Conservation (phyloP, 1,284 basidiomycete genomes). For the Earliella scabrosa region DNA sequence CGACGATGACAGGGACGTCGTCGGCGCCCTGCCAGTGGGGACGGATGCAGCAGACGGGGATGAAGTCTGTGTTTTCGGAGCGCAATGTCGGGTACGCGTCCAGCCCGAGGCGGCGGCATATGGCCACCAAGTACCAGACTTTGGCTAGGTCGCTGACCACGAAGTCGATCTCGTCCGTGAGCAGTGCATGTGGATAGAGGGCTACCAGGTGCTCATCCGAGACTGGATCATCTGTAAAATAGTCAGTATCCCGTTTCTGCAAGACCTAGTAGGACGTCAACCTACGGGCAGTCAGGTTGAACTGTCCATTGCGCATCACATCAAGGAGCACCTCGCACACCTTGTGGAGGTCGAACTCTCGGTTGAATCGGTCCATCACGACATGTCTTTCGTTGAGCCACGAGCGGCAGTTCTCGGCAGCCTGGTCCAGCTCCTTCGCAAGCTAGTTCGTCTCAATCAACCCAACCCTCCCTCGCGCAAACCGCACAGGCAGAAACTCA, state of each 20-base stretch:
- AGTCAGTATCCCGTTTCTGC: not conserved
- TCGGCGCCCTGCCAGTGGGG: not conserved
- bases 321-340: not conserved
- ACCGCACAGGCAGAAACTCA: constrained; percentile 35
- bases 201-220: constrained; percentile 1
- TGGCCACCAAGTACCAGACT: constrained; percentile 59
- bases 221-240: not conserved
- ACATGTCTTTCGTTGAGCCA: constrained; percentile 7
- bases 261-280: constrained; percentile 6
- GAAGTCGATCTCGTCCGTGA: not conserved
- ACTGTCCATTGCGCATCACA: not conserved
- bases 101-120: constrained; percentile 55
- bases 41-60: constrained; percentile 7
- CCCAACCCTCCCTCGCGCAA: not conserved
- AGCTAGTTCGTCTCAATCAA: too few species aligned
- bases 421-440: constrained; percentile 40
- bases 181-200: constrained; percentile 2
- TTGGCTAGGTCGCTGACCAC: constrained; percentile 48
- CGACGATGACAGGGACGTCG: not conserved
- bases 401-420: constrained; percentile 40
- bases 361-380: constrained; percentile 15
- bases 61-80: not conserved
- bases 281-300: constrained; percentile 17
- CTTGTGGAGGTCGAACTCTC: constrained; percentile 23
- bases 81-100: constrained; percentile 48